phyloP scores from a whole-genome alignment of 169 alveolate genomes.

The Plasmodium yoelii region DNA sequence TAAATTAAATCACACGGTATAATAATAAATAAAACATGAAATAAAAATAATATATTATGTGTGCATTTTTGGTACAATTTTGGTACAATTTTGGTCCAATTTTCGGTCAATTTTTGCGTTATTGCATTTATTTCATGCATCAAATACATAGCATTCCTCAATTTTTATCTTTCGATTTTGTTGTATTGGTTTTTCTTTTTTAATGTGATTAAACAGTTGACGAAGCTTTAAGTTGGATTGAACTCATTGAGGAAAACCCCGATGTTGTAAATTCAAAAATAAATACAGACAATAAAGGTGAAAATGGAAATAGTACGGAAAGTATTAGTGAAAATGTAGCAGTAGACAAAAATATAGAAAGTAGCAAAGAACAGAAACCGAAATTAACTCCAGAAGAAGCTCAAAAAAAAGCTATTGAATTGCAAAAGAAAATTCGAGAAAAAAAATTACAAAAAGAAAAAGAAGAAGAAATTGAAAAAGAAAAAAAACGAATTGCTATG shows the following conservation, averaged over 20 bases:
- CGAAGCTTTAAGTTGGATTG: conserved; percentile 71
- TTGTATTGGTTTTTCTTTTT: background rate
- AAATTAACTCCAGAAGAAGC: conserved; percentile 73
- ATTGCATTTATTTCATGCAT: background rate
- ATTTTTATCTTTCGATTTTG: background rate
- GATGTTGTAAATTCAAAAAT: background rate
- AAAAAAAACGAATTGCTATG: conserved; percentile 70
- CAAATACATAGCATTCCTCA: background rate
- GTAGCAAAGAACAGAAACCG: conserved; percentile 4
- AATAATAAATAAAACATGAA: background rate
- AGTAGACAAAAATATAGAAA: background rate
- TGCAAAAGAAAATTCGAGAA: conserved; percentile 70
- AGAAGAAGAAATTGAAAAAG: conserved; percentile 74
- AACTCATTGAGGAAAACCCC: conserved; percentile 31
- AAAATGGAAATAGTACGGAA: background rate
- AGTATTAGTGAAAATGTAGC: too few relatives aligned
- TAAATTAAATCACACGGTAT: background rate
- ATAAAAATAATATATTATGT: background rate
- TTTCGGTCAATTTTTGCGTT: background rate
- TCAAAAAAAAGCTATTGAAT: conserved; percentile 61
- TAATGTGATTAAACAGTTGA: conserved; percentile 24
- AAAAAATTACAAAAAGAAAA: conserved; percentile 62
- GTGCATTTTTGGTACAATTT: too few relatives aligned
- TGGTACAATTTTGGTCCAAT: too few relatives aligned
- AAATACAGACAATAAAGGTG: background rate